A percentile compares a stretch with the other conserved stretches of the same genome.
phyloP scores from a whole-genome alignment of 2,329 filamentous ascomycete species.

The Tolypocladium endophyticum region DNA sequence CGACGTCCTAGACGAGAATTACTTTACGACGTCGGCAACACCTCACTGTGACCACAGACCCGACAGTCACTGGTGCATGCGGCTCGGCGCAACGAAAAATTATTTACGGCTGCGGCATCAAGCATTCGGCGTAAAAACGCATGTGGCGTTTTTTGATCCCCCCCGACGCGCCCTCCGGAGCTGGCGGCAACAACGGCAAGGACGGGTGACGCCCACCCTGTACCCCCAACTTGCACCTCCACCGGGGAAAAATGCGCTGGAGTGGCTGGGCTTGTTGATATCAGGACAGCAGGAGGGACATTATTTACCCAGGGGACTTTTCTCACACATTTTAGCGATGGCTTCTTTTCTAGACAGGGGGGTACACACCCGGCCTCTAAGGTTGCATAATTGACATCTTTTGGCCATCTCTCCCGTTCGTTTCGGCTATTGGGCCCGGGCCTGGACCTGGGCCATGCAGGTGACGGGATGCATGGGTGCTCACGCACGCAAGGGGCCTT shows the following conservation, averaged over 20 bases:
- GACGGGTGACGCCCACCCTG: not conserved
- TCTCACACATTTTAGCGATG: not conserved
- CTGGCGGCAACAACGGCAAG: not conserved
- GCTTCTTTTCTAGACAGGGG: not conserved
- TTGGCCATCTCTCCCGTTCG: not conserved
- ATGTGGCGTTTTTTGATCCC: not conserved
- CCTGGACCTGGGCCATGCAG: not conserved
- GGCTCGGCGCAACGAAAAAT: not conserved
- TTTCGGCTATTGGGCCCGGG: not conserved
- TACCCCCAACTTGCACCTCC: not conserved
- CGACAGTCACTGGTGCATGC: not conserved
- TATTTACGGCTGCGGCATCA: not conserved
- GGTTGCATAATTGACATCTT: not conserved
- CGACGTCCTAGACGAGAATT: constrained; percentile 2
- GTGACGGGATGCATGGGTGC: not conserved
- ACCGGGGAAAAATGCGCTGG: not conserved
- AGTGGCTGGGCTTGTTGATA: not conserved
- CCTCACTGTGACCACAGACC: not conserved
- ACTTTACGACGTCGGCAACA: not conserved
- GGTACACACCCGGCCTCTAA: not conserved
- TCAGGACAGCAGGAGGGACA: not conserved
- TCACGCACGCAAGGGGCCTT: not conserved
- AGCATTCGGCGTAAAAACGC: not conserved
- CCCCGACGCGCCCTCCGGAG: not conserved
- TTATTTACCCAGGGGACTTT: not conserved